Evolutionary conservation across 306 rosid species (phyloP), one percentile per base, ranked within the genome.

Genomic region (Lathyrus oleraceus): DNA sequence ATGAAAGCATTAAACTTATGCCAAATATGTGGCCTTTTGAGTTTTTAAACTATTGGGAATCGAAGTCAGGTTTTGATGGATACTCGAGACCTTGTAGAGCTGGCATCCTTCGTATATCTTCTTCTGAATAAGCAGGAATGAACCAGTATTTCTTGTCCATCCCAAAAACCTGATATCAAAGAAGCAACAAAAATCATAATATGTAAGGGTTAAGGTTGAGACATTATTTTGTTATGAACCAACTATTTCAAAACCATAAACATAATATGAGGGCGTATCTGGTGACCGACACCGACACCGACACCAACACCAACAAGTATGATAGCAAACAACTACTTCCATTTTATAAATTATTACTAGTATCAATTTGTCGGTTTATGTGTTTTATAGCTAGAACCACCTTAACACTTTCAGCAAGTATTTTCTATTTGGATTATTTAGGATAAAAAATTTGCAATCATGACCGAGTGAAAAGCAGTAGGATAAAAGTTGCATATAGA

Each of bases 71-170:
- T 77, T 87, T 91, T 32, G 97, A 91, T 20, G 99, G 99, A 74
- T 91, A 95, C 15, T 95, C 97, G 0, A 95, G 91, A 53, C 99
- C 99, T 77, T 95, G 97, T 36, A 95, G 95, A 3, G 87, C 99
- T 3, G 99, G 97, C 83, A 89, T 87, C 73, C 85, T 84, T 71
- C 97, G 85, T 13, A 86, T 44, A 78, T 95, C 99, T 81, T 95
- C 99, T 42, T 91, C 99, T 3, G 96, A 89, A 78, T 95, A 95
- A 32, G 91, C 87, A 11, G 99, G 99, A 79, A 95, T 79, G 71
- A 89, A 79, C 99, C 99, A 95, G 87, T 89, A 95, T 45, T 71
- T 81, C 84, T 85, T 89, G 83, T 91, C 95, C 69, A 81, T 74
- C 36, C 99, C 99, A 70, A 95, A 95, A 13, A 95, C 99, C 99